These are phyloP conservation scores for Paratinospora sagittata DNA, from an alignment of 164 flowering plant genomes.

Conservation along the genomic window DNA sequence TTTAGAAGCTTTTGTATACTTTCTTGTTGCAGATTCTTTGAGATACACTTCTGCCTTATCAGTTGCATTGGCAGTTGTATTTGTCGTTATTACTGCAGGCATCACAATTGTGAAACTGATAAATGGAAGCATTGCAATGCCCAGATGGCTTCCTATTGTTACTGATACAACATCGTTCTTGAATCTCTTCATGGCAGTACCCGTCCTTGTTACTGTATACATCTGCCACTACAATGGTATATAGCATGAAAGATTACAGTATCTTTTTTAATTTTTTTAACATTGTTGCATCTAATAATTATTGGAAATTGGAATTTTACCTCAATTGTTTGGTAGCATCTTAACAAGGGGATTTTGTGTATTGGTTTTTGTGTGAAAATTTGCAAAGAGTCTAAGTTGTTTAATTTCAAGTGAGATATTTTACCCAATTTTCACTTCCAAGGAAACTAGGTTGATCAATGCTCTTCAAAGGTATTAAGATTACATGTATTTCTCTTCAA, in stretches of 20 bases:
- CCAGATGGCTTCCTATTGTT: no score
- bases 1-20: no score
- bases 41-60: no score
- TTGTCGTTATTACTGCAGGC: no score
- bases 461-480: not conserved
- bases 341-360: not conserved
- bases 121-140: no score
- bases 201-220: slow-evolving; percentile 86
- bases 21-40: no score
- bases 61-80: no score
- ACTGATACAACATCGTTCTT: no score
- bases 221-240: slow-evolving; percentile 94
- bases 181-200: slow-evolving; percentile 80
- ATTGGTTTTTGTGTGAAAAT: not conserved
- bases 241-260: not conserved
- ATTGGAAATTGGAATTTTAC: not conserved
- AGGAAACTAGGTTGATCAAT: not conserved
- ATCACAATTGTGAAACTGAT: no score
- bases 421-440: not conserved
- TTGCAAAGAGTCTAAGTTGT: not conserved
- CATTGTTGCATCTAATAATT: not conserved
- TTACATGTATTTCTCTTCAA: not conserved
- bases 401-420: not conserved
- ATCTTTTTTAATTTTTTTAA: not conserved
- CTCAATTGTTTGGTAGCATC: not conserved